phyloP scores from a whole-genome alignment of 345 rosid species.

The Sisymbrium altissimum region DNA sequence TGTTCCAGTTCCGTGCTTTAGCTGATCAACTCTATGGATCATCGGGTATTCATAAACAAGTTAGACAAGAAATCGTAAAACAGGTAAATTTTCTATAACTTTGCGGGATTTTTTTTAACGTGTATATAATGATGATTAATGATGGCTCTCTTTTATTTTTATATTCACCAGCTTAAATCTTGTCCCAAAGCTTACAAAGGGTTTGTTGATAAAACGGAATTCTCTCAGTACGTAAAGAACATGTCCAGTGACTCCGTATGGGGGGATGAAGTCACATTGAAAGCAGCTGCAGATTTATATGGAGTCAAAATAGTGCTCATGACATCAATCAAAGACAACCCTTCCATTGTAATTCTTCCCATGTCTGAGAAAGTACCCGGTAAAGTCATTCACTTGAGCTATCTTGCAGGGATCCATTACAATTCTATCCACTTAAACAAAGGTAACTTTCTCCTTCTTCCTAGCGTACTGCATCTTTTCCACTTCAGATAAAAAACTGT shows the following conservation, averaged over 20 bases:
- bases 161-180: neutral
- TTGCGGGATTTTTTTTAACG: too few relatives aligned
- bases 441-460: neutral
- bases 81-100: too few relatives aligned
- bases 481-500: too few relatives aligned
- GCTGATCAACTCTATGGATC: conserved; percentile 2
- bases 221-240: neutral
- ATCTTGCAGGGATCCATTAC: neutral
- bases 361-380: neutral
- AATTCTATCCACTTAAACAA: neutral
- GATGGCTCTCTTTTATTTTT: too few relatives aligned
- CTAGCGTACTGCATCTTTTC: too few relatives aligned
- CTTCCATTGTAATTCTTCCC: neutral
- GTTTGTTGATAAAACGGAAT: neutral
- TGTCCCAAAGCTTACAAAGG: neutral
- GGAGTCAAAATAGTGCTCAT: neutral
- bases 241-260: neutral
- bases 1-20: conserved; percentile 5
- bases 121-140: too few relatives aligned
- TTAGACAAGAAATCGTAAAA: neutral
- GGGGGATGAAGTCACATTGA: neutral
- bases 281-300: conserved; percentile 1
- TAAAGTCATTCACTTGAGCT: neutral
- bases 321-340: neutral
- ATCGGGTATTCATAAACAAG: neutral